A percentile compares a stretch with the other conserved stretches of the same genome.
Evolutionary conservation across 2,329 filamentous ascomycete genomes (phyloP).

Genomic region (Rhinocladiella mackenziei): DNA sequence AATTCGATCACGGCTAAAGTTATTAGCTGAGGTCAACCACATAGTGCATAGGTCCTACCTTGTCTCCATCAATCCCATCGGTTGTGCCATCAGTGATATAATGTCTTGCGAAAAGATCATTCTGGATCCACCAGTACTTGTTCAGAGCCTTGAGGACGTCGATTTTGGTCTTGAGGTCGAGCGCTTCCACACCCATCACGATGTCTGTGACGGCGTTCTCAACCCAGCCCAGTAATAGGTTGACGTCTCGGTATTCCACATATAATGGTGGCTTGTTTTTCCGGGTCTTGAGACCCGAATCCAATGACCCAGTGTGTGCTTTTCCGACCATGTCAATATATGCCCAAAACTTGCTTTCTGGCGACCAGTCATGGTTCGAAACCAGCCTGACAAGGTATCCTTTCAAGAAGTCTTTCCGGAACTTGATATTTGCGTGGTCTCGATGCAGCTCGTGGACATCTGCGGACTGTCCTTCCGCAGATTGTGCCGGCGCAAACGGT

Average conservation of each 20-base stretch:
- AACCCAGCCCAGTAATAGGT: constrained; percentile 31
- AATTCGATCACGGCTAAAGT: too few species aligned
- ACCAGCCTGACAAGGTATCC: constrained; percentile 31
- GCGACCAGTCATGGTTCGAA: constrained; percentile 32
- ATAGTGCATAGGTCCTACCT: too few species aligned
- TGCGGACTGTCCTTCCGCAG: constrained; percentile 16
- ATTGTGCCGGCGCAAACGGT: constrained; percentile 30
- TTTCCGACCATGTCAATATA: constrained; percentile 34
- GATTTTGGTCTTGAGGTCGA: constrained; percentile 30
- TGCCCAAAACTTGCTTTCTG: constrained; percentile 31
- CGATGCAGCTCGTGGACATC: constrained; percentile 21
- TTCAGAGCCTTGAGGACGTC: constrained; percentile 31
- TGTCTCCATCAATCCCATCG: too few species aligned
- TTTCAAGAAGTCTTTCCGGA: constrained; percentile 33
- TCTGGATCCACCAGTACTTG: constrained; percentile 35
- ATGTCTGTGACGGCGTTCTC: constrained; percentile 31
- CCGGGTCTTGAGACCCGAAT: constrained; percentile 30
- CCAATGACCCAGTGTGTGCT: constrained; percentile 31
- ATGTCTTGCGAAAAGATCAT: constrained; percentile 33
- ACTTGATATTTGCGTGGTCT: constrained; percentile 32
- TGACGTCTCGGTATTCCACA: constrained; percentile 33
- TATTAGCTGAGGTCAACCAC: too few species aligned
- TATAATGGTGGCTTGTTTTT: constrained; percentile 29
- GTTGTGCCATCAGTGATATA: constrained; percentile 16
- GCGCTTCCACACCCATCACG: constrained; percentile 29